These are phyloP conservation scores for Uronychia binucleata DNA, from an alignment of 73 alveolate genomes.

Conservation along the genomic window DNA sequence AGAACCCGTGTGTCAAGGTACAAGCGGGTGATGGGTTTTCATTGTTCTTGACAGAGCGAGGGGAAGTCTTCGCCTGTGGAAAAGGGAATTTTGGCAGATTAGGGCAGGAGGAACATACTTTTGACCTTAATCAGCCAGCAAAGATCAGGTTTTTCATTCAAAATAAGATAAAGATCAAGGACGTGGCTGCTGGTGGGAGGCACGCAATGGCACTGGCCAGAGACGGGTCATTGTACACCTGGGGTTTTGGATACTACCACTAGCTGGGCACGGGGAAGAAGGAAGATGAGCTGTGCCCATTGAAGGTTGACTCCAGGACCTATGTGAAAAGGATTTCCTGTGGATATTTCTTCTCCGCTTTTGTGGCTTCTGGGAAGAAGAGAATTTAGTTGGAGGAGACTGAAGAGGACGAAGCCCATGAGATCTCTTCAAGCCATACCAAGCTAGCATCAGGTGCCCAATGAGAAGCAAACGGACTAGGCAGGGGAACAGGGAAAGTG, in stretches of 20 bases:
- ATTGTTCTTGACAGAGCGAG: slow-evolving; percentile 45
- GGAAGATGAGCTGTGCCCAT: slow-evolving; percentile 52
- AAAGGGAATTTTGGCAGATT: slow-evolving; percentile 65
- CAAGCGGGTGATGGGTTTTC: slow-evolving; percentile 71
- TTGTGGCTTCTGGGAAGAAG: background rate
- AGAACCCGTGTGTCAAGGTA: slow-evolving; percentile 33
- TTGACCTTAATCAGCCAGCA: slow-evolving; percentile 19
- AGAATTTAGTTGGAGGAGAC: background rate
- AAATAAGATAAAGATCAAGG: slow-evolving; percentile 20
- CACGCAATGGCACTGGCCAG: slow-evolving; percentile 45
- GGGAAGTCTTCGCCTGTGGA: slow-evolving; percentile 57
- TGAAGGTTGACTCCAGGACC: slow-evolving; percentile 6
- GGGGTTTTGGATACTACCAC: slow-evolving; percentile 71
- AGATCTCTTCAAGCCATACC: too few species aligned
- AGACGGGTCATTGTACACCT: slow-evolving; percentile 47
- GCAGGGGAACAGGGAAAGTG: too few species aligned
- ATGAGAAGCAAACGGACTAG: too few species aligned
- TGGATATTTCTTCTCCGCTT: slow-evolving; percentile 60
- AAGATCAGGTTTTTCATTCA: slow-evolving; percentile 18
- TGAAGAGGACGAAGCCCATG: background rate
- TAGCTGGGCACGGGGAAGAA: slow-evolving; percentile 39
- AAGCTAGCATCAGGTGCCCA: too few species aligned
- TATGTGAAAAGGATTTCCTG: slow-evolving; percentile 38
- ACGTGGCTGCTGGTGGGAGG: slow-evolving; percentile 63
- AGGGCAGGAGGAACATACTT: slow-evolving; percentile 27